phyloP scores from a whole-genome alignment of 1,139 yeast species.

The Saccharomyces hybrid region DNA sequence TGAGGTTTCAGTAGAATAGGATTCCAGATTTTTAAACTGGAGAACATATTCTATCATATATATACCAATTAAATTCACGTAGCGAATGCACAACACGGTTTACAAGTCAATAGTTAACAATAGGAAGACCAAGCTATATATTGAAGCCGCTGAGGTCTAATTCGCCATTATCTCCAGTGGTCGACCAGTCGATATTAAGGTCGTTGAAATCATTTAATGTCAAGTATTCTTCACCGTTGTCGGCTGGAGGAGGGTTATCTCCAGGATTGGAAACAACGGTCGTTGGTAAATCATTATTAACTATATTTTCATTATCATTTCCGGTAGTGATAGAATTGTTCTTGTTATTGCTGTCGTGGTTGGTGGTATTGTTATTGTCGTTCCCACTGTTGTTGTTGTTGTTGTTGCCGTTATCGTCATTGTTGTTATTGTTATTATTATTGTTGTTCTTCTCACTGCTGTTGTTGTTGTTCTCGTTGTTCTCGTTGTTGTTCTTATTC shows the following conservation, averaged over 20 bases:
- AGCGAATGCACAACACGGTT: neutral
- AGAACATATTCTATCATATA: neutral
- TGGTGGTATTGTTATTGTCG: constrained; percentile 1
- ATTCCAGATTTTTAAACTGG: neutral
- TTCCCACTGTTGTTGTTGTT: constrained; percentile 3
- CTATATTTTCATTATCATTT: constrained; percentile 3
- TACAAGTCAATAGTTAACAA: neutral
- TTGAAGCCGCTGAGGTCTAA: constrained; percentile 28
- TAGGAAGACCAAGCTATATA: constrained; percentile 12
- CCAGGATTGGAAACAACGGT: neutral
- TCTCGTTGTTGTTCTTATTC: neutral
- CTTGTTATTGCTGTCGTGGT: constrained; percentile 3
- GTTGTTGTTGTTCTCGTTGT: neutral
- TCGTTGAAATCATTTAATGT: constrained; percentile 32
- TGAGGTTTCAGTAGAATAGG: neutral
- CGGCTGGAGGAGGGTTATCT: constrained; percentile 7
- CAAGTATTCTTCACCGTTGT: constrained; percentile 27
- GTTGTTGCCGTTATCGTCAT: constrained; percentile 5
- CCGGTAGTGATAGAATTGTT: neutral
- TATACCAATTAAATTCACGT: neutral
- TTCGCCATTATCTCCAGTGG: constrained; percentile 26
- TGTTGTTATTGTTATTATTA: neutral
- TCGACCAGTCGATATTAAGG: constrained; percentile 32
- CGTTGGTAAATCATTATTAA: neutral
- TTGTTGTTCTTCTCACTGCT: constrained; percentile 1